phyloP scores from a whole-genome alignment of 164 flowering plant genomes.

The Berberis thunbergii region DNA sequence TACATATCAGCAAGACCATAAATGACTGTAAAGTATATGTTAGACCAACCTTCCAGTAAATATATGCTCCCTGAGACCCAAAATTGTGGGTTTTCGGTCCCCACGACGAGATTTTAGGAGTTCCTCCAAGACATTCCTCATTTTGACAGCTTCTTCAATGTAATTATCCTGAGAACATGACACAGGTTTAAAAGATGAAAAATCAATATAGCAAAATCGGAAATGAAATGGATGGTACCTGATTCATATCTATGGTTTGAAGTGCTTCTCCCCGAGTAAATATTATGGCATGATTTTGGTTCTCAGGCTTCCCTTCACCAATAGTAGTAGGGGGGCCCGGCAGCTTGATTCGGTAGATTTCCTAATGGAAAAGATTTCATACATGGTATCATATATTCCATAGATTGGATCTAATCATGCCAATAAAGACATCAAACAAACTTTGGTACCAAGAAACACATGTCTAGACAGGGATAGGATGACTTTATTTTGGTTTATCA shows the following conservation, averaged over 20 bases:
- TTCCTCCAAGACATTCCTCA: slow-evolving; percentile 33
- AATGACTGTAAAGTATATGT: slow-evolving; percentile 1
- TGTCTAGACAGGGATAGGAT: too few species aligned
- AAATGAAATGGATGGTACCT: slow-evolving; percentile 13
- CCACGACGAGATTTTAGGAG: slow-evolving; percentile 16
- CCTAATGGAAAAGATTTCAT: slow-evolving; percentile 30
- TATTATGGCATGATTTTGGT: slow-evolving; percentile 96
- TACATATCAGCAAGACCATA: too few species aligned
- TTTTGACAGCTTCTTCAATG: slow-evolving; percentile 41
- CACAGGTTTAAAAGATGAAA: neutral
- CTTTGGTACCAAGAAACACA: too few species aligned
- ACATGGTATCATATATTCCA: too few species aligned
- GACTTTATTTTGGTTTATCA: too few species aligned
- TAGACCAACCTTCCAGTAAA: slow-evolving; percentile 35
- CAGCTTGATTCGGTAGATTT: slow-evolving; percentile 93
- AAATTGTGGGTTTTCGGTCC: slow-evolving; percentile 25
- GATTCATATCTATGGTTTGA: slow-evolving; percentile 97
- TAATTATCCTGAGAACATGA: slow-evolving; percentile 29
- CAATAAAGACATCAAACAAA: too few species aligned
- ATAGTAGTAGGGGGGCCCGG: slow-evolving; percentile 83
- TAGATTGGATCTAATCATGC: too few species aligned
- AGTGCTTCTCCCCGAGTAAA: slow-evolving; percentile 98
- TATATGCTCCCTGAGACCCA: slow-evolving; percentile 38
- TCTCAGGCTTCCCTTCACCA: slow-evolving; percentile 99
- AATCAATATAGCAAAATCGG: neutral